Evolutionary conservation across 768 basidiomycete species (phyloP).

Genomic region (Pulveroboletus frians): DNA sequence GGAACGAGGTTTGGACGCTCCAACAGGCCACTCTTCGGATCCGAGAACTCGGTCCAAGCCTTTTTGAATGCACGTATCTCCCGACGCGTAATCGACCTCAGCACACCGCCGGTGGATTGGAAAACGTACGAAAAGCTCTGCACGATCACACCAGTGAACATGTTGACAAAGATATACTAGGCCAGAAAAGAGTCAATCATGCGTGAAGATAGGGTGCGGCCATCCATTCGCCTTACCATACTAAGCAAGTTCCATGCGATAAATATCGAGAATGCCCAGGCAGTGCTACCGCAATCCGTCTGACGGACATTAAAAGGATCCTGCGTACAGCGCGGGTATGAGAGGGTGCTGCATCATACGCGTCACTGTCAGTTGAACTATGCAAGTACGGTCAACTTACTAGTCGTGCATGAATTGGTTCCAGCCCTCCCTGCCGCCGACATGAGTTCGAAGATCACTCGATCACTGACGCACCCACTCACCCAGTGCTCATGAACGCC

Average conservation of each 20-base stretch:
- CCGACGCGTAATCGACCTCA: conserved; percentile 73
- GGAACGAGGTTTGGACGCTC: conserved; percentile 62
- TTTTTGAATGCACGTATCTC: conserved; percentile 96
- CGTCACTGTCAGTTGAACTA: not conserved
- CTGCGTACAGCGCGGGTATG: conserved; percentile 79
- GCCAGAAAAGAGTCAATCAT: not conserved
- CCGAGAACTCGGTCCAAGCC: conserved; percentile 83
- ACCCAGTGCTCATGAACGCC: conserved; percentile 92
- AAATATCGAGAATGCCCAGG: conserved; percentile 82
- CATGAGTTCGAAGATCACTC: conserved; percentile 1
- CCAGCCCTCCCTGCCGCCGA: conserved; percentile 75
- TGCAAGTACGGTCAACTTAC: conserved; percentile 34
- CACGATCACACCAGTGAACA: conserved; percentile 96
- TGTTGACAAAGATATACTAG: conserved; percentile 92
- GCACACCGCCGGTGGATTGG: conserved; percentile 73
- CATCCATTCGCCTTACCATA: conserved; percentile 55
- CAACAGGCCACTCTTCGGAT: conserved; percentile 72
- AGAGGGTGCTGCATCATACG: conserved; percentile 48
- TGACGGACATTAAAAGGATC: conserved; percentile 40
- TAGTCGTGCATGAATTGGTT: conserved; percentile 98
- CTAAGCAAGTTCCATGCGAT: conserved; percentile 93
- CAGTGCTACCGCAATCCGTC: conserved; percentile 83
- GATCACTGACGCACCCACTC: conserved; percentile 22
- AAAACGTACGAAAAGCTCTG: conserved; percentile 96
- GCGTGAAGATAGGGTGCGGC: conserved; percentile 14